Base-by-base conservation (phyloP, 805 yeast species). In the Spathaspora girioi region DNA sequence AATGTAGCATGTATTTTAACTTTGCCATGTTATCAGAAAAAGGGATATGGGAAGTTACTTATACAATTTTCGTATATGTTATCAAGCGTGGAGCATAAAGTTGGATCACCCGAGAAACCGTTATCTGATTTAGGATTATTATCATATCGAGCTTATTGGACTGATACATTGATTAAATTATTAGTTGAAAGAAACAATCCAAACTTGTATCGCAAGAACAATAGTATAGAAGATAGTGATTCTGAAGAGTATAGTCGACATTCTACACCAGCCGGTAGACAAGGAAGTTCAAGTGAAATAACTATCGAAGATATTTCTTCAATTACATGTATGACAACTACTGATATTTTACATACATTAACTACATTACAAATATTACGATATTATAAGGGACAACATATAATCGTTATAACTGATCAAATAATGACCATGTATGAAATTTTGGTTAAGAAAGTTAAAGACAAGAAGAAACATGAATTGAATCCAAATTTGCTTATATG, bases 81-180 rank as follows among this genome's bases (percentile, higher is more conserved):
- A 43, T 87, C 97, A 2, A 85, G 86, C 61, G 86, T 84, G 48
- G 99, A 94, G 63, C 84, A 86, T 48, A 94, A 94, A 66, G 82
- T 84, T 3, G 99, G 99, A 0, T 90, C 97, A 0, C 99, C 99
- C 0, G 99, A 94, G 69, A 94, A 94, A 64, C 99, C 99, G 2
- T 75, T 94, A 19, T 89, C 97, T 0, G 99, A 94, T 77, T 77
- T 94, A 63, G 99, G 99, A 41, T 76, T 94, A 31, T 76, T 94
- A 27, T 88, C 97, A 5, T 94, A 94, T 63, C 83, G 99, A 67
- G 97, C 97, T 0, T 94, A 80, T 65, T 94, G 99, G 99, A 84
- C 97, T 0, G 98, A 94, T 61, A 84, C 93, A 0, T 76, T 94
- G 53, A 84, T 91, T 11, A 83, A 82, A 48, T 65, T 90, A 27